Conservation (phyloP, 495 filamentous ascomycete genomes). For the Penicillium soppii region DNA sequence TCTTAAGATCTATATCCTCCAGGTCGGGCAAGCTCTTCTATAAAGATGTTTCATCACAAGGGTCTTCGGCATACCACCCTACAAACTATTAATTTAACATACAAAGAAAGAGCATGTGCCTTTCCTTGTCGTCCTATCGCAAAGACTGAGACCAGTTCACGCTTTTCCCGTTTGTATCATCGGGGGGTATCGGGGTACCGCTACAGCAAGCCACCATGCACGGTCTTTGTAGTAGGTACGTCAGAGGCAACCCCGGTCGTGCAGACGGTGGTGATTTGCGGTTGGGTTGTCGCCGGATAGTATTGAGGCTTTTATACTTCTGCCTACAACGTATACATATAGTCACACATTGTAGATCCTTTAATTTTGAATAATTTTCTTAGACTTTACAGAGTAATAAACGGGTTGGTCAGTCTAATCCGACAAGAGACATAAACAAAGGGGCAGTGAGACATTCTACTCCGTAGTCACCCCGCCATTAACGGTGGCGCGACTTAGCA, state of each 20-base stretch:
- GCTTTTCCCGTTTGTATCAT: slow-evolving; percentile 7
- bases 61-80: background rate
- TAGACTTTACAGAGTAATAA: background rate
- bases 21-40: background rate
- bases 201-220: slow-evolving; percentile 25
- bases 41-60: background rate
- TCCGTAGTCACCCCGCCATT: slow-evolving; percentile 1
- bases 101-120: slow-evolving; percentile 10
- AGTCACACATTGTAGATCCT: background rate
- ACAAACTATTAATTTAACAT: too few relatives aligned
- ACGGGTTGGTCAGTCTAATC: background rate
- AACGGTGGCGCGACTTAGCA: slow-evolving; percentile 5
- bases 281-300: background rate
- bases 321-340: too few relatives aligned
- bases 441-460: slow-evolving; percentile 9
- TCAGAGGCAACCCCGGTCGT: background rate
- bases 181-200: slow-evolving; percentile 5
- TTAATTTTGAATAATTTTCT: background rate
- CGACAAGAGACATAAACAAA: slow-evolving; percentile 2
- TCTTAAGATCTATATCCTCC: background rate
- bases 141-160: slow-evolving; percentile 1
- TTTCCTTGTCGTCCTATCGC: background rate
- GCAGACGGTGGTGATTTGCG: too few relatives aligned
- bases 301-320: background rate
- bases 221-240: slow-evolving; percentile 1